Percentiles rank a stretch among this genome's conserved stretches.
These are phyloP conservation scores for Elaphomyces granulatus DNA, from an alignment of 495 filamentous ascomycete genomes.

Conservation along the genomic window DNA sequence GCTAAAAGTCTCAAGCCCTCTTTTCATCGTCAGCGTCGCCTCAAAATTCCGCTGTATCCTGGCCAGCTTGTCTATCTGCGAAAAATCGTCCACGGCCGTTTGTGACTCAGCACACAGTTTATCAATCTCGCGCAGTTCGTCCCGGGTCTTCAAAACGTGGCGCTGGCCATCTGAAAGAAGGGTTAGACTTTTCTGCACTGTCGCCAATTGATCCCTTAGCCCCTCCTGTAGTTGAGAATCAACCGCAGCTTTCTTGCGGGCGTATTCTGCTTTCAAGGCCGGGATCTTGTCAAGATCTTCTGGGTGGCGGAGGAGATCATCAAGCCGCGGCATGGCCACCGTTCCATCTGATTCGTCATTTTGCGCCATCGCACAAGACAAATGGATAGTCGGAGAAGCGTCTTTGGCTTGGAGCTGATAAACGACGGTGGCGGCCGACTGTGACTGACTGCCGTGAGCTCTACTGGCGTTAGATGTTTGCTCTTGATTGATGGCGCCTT, in stretches of 20 bases:
- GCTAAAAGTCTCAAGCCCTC: constrained; percentile 72
- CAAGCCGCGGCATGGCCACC: constrained; percentile 32
- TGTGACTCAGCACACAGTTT: constrained; percentile 93
- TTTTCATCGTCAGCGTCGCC: constrained; percentile 81
- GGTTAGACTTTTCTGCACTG: constrained; percentile 81
- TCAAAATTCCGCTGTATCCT: constrained; percentile 91
- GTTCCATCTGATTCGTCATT: constrained; percentile 23
- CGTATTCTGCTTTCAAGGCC: constrained; percentile 80
- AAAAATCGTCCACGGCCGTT: constrained; percentile 91
- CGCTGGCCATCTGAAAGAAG: constrained; percentile 76
- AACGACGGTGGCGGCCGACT: too few relatives aligned
- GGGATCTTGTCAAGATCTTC: constrained; percentile 93
- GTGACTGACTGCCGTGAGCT: too few relatives aligned
- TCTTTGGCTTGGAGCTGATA: too few relatives aligned
- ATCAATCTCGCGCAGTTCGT: constrained; percentile 97
- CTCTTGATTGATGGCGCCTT: too few relatives aligned
- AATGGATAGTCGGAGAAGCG: too few relatives aligned
- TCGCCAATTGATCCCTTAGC: constrained; percentile 77
- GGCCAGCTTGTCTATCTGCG: constrained; percentile 85
- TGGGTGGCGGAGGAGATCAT: constrained; percentile 46
- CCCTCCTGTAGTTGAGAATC: constrained; percentile 80
- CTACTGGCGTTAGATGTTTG: too few relatives aligned
- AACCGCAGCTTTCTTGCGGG: constrained; percentile 81
- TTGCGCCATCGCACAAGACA: constrained; percentile 35
- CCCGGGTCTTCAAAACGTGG: constrained; percentile 75